Conservation (phyloP, 306 rosid genomes). For the Cucurbita ficifolia region DNA sequence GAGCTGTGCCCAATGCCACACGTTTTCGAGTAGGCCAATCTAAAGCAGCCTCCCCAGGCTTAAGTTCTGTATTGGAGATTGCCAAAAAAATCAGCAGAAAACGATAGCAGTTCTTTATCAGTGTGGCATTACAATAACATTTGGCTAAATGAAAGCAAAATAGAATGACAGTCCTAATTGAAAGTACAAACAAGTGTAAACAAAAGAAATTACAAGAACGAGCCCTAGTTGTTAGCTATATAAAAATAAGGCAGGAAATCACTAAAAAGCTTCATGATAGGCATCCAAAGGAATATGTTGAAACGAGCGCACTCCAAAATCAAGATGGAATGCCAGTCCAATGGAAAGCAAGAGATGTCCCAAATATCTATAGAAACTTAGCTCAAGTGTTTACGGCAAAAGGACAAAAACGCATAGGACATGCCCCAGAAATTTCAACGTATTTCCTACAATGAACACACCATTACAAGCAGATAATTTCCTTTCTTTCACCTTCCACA, state of each 20-base stretch:
- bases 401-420: neutral
- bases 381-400: neutral
- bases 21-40: conserved; percentile 81
- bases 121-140: neutral
- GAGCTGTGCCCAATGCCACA: conserved; percentile 93
- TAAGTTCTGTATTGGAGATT: conserved; percentile 52
- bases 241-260: neutral
- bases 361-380: neutral
- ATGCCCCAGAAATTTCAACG: neutral
- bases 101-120: neutral
- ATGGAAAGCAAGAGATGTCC: neutral
- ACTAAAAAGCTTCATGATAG: neutral
- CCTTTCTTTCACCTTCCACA: neutral
- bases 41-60: conserved; percentile 66
- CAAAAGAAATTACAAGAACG: neutral
- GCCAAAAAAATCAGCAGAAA: neutral
- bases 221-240: neutral
- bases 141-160: neutral
- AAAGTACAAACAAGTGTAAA: neutral
- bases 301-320: neutral
- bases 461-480: neutral
- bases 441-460: neutral
- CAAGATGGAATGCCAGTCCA: neutral
- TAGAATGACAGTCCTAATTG: neutral
- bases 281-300: neutral